Percentiles rank a stretch among this genome's conserved stretches.
These are phyloP conservation scores for Coemansia sp. DNA, from an alignment of 192 early-diverging fungal genomes.

Conservation along the genomic window DNA sequence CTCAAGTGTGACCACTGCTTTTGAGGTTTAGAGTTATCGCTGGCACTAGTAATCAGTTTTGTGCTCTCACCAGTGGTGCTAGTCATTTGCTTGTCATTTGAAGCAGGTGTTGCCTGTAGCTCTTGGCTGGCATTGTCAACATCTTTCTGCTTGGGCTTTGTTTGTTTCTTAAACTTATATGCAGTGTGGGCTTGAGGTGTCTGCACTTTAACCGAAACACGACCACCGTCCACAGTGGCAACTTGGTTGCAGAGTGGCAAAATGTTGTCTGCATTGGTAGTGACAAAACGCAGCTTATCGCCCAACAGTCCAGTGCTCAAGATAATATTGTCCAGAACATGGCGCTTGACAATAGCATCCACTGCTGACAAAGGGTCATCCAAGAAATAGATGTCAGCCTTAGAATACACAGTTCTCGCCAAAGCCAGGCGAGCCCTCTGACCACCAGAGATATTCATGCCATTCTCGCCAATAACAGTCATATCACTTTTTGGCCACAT, in stretches of 20 bases:
- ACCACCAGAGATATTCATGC: slow-evolving; percentile 73
- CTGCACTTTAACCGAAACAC: slow-evolving; percentile 46
- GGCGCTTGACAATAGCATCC: slow-evolving; percentile 63
- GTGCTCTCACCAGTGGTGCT: not conserved
- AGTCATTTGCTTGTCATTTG: not conserved
- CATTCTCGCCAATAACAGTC: slow-evolving; percentile 71
- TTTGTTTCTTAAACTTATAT: slow-evolving; percentile 16
- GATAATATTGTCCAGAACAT: slow-evolving; percentile 65
- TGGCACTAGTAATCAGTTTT: too few relatives aligned
- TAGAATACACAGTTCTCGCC: slow-evolving; percentile 66
- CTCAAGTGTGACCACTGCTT: slow-evolving; percentile 43
- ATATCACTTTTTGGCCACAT: slow-evolving; percentile 62
- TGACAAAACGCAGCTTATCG: slow-evolving; percentile 51
- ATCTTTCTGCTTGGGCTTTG: slow-evolving; percentile 16
- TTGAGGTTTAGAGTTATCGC: too few relatives aligned
- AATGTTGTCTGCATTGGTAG: slow-evolving; percentile 36
- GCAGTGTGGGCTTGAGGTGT: slow-evolving; percentile 19
- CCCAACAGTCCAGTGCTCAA: slow-evolving; percentile 55
- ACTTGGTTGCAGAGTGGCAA: slow-evolving; percentile 31
- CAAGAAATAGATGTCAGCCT: slow-evolving; percentile 69
- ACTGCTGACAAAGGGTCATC: slow-evolving; percentile 76
- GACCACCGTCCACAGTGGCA: slow-evolving; percentile 13
- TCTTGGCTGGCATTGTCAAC: not conserved
- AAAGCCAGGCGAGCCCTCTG: slow-evolving; percentile 68
- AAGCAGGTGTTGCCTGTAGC: not conserved